Evolutionary conservation across 2,329 filamentous ascomycete species (phyloP), one percentile per base, ranked within the genome.

Genomic region (Pseudocercospora ulei): DNA sequence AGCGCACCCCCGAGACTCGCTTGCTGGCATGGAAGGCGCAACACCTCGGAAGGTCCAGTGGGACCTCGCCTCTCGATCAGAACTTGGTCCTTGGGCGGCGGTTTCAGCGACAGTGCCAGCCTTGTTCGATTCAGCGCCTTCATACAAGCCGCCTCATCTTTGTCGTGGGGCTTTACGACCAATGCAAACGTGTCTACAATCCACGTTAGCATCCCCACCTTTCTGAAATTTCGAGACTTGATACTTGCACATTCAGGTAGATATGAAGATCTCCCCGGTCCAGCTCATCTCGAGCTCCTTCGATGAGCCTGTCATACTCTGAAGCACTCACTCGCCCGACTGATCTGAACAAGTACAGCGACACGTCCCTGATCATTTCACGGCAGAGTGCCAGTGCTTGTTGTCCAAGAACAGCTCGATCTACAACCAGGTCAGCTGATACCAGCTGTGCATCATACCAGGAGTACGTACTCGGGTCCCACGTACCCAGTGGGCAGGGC

Each of bases 221-320:
- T 11, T 34, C 3, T 9, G 18, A 5, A 19, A 23, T 11, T n/a
- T 8, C 2, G 11, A 25, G 3, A 12, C 12, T 11, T 19, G 7
- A 8, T 7, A 44, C 47, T 35, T 35, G 49, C 45, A 51, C 39
- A n/a, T 46, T 46, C 20, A 51, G 18, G 26, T 51, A 51, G 6
- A 51, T 14, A 28, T 38, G 46, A 19, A 50, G 23, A n/a, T 41
- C 43, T 3, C 33, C 33, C 18, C 28, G 36, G 34, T 26, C 17
- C 18, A 51, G 39, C 33, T 51, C 47, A 14, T 23, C 23, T 35
- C 36, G 40, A 9, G 49, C 47, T 12, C 47, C 47, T n/a, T 29
- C 16, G 6, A 51, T 46, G 17, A 51, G 39, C 12, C 11, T 28
- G 9, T 40, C 39, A n/a, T 46, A 50, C 5, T 50, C 30, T 8